These are phyloP conservation scores for Millerozyma miso DNA, from an alignment of 805 yeast species.

Conservation along the genomic window DNA sequence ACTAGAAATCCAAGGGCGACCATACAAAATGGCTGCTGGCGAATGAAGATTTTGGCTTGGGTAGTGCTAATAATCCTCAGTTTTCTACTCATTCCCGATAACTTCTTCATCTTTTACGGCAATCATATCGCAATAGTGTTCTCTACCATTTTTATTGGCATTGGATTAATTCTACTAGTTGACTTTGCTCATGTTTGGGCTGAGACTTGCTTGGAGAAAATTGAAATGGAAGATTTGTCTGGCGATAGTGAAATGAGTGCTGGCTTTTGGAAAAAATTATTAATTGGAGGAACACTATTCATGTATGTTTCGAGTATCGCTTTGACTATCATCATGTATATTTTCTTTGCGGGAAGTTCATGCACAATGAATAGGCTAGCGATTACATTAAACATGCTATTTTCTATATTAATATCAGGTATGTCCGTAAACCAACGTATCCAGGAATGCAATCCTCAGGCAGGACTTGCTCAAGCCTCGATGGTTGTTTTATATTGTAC, in stretches of 20 bases:
- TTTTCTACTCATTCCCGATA: slow-evolving; percentile 76
- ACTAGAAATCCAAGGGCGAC: slow-evolving; percentile 73
- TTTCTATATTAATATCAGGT: slow-evolving; percentile 60
- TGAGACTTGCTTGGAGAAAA: slow-evolving; percentile 85
- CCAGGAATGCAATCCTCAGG: slow-evolving; percentile 90
- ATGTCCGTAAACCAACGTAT: slow-evolving; percentile 76
- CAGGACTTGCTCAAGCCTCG: slow-evolving; percentile 94
- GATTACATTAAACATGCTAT: slow-evolving; percentile 67
- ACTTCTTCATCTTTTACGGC: slow-evolving; percentile 85
- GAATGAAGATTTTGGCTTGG: slow-evolving; percentile 63
- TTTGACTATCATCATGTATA: slow-evolving; percentile 75
- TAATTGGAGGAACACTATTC: slow-evolving; percentile 79
- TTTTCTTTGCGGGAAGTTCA: slow-evolving; percentile 73
- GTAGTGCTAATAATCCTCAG: slow-evolving; percentile 51
- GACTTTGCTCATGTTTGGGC: slow-evolving; percentile 99
- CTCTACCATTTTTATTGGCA: slow-evolving; percentile 79
- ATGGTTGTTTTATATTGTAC: slow-evolving; percentile 95
- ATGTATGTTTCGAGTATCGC: slow-evolving; percentile 77
- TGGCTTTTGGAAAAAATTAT: slow-evolving; percentile 70
- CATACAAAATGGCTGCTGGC: slow-evolving; percentile 93
- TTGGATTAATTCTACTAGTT: slow-evolving; percentile 84
- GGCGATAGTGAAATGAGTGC: slow-evolving; percentile 47
- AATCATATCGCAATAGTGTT: slow-evolving; percentile 81
- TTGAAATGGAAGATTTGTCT: slow-evolving; percentile 66
- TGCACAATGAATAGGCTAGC: slow-evolving; percentile 90